Evolutionary conservation across 1,284 basidiomycete species (phyloP), one percentile per base, ranked within the genome.

Genomic region (Ceratorhiza oryzae-sativae): DNA sequence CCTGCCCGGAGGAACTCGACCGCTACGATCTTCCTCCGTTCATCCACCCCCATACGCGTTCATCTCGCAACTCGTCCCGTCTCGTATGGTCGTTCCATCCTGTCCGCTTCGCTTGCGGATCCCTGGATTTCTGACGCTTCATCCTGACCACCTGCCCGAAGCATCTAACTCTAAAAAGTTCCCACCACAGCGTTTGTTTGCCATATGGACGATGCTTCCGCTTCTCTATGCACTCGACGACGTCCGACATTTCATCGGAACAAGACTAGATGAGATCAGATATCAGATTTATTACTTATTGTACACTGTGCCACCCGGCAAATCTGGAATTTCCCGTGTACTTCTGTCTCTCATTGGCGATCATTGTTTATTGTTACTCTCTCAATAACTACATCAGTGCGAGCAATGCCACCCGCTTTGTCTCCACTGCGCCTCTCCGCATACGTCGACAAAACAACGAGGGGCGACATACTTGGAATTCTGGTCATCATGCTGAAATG

Each of bases 181-280:
- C 48, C 48, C 48, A 51, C 48, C 34, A 9, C 51, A 53, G 51
- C 34, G 34, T 39, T 41, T 42, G 49, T 55, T 49, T 68, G 25
- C 65, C 65, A 68, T 58, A 58, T 58, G 65, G 65, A 9, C 48
- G 12, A 23, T 46, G 13, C 23, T 46, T 39, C 49, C 12, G 18
- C 62, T 65, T 65, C 62, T 18, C 32, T 34, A 20, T 25, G n/a
- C 55, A 32, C 20, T 18, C 20, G 23, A 51, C 27, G 48, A 51
- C 27, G 48, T 51, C 48, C 48, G 46, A 51, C 46, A 65, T 65
- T 13, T 13, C 36, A 39, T 39, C 30, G 39, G 58, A 39, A 58
- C 30, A 32, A 62, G 45, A 46, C 45, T n/a, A 9, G 48, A 51
- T 51, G 48, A 51, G 48, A 51, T 25, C 20, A 51, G 48, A 49